Base-by-base conservation (phyloP, 345 rosid genomes). In the Cardiospermum halicacabum region DNA sequence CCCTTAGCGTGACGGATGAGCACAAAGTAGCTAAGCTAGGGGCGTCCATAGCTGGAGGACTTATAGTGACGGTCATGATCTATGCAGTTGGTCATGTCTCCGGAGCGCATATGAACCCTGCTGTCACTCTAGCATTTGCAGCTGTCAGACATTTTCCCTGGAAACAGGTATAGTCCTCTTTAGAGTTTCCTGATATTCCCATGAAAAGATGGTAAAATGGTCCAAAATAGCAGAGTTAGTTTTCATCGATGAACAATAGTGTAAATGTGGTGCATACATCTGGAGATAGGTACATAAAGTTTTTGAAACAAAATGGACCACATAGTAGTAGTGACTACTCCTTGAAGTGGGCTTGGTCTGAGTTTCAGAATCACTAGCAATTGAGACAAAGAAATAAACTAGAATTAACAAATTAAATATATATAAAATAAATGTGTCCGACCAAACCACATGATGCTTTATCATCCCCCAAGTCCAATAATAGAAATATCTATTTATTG, bases 51-150 rank as follows among this genome's bases (percentile, higher is more conserved):
- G 83, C 85, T 0, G 92, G 94, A 3, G 90, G 90, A 13, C 84
- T 87, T 32, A 75, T 85, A 13, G 84, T 87, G 16, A 85, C 88
- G 0, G 94, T 81, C 21, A 83, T 87, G 90, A 83, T 83, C 45
- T 87, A 85, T 27, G 85, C 88, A 2, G 86, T 81, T 6, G 94
- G 94, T 3, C 94, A 87, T 62, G 62, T 87, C 74, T 87, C 90
- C 2, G 94, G 94, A 34, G 90, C 85, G 11, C 94, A 85, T 69
- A 85, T 87, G 84, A 87, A 87, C 68, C 94, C 94, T 1, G 88
- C 94, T 0, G 88, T 87, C 64, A 87, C 85, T 18, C 48, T 77
- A 7, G 84, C 87, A 13, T 87, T 87, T 53, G 87, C 94, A 11
- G 71, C 84, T 34, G 71, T 69, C 37, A 39, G 77, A 27, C 73